phyloP scores from a whole-genome alignment of 179 eudicot species.

The Spergularia azorica region DNA sequence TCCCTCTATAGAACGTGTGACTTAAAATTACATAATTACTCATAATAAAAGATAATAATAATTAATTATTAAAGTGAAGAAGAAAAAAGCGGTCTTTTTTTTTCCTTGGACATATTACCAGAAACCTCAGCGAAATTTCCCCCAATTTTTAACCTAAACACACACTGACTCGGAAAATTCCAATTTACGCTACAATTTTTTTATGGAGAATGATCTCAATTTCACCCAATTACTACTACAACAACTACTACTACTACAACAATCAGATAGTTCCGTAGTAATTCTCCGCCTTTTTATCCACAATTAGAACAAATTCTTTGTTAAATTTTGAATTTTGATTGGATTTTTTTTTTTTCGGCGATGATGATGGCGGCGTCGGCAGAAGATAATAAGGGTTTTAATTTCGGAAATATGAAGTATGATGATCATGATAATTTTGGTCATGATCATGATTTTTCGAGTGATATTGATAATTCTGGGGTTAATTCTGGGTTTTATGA shows the following conservation, averaged over 20 bases:
- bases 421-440: conserved; percentile 15
- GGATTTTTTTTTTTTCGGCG: not conserved
- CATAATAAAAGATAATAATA: not conserved
- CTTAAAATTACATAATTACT: no score
- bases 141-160: conserved; percentile 13
- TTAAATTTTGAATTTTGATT: not conserved
- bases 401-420: conserved; percentile 10
- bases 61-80: not conserved
- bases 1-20: no score
- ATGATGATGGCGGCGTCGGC: conserved; percentile 44
- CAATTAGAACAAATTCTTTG: not conserved
- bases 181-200: not conserved
- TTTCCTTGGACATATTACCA: not conserved
- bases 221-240: not conserved
- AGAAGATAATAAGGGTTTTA: conserved; percentile 24
- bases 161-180: not conserved
- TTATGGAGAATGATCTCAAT: conserved; percentile 19
- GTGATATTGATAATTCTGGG: conserved; percentile 22
- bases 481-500: not conserved
- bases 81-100: not conserved
- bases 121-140: conserved; percentile 31
- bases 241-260: not conserved
- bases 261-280: not conserved
- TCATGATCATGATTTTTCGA: conserved; percentile 9
- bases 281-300: not conserved